Base-by-base conservation (phyloP, 768 basidiomycete species). In the Mycena olivaceomarginata region DNA sequence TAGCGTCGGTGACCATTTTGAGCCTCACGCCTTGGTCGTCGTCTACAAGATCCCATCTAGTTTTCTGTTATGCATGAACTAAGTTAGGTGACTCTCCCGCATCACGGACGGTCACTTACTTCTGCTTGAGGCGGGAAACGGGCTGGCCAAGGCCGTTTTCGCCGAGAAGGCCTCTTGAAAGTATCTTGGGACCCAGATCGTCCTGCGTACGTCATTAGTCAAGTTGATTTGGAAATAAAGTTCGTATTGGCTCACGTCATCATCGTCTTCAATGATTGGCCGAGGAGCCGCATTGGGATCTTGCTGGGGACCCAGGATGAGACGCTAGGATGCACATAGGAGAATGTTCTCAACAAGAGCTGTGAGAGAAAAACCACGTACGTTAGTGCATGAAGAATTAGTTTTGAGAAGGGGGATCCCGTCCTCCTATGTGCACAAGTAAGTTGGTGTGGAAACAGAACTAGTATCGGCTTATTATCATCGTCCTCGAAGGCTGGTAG, bases 11-110 rank as follows among this genome's bases (percentile, higher is more conserved):
- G 41, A 65, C 63, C 9, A 65, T 65, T 65, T 65, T 65, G 63
- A 65, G 63, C 63, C 63, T 65, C 40, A 39, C 9, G 63, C 63
- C 63, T n/a, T 65, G 63, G 41, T n/a, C 22, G 63, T 65, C 63
- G 63, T 65, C 63, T 15, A 65, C 63, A 65, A 65, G 63, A 41
- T 65, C 16, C 63, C 63, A 65, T 65, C 11, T 65, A 65, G 63
- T 65, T 43, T 11, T 65, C 63, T 65, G 43, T 18, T 25, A 65
- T 22, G 41, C 63, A 65, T 65, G 63, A 45, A 4, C 31, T 4
- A 4, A 31, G 63, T 45, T 15, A 65, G 63, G 41, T n/a, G 63
- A 65, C 41, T 65, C 63, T 65, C 63, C 43, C 20, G 40, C 9
- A 65, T 65, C 9, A 65, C 41, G 13, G 63, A 65, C 9, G 63